Evolutionary conservation across 1,139 yeast genomes (phyloP).

Genomic region (Yamadazyma buinensis): DNA sequence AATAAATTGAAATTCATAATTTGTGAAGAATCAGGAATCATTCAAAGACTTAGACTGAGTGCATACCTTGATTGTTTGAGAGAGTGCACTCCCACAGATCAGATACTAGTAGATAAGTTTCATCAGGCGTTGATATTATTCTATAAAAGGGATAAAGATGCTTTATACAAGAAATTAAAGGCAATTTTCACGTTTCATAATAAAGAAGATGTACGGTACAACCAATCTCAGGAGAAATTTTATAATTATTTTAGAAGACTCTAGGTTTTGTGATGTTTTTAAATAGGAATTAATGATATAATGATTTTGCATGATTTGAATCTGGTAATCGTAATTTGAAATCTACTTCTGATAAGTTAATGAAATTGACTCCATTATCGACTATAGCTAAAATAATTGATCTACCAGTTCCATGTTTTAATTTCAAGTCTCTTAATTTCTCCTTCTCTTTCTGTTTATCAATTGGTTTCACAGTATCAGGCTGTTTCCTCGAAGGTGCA

Average conservation of each 20-base stretch:
- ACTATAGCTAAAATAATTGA: slow-evolving; percentile 60
- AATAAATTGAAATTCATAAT: slow-evolving; percentile 12
- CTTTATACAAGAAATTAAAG: slow-evolving; percentile 10
- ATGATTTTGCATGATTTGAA: slow-evolving; percentile 1
- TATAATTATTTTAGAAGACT: too few species aligned
- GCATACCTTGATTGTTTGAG: slow-evolving; percentile 9
- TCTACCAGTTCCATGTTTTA: slow-evolving; percentile 44
- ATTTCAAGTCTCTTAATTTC: slow-evolving; percentile 23
- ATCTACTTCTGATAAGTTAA: slow-evolving; percentile 55
- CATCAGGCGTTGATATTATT: slow-evolving; percentile 12
- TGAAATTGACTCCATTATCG: slow-evolving; percentile 71
- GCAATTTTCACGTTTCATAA: slow-evolving; percentile 9
- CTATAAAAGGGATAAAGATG: slow-evolving; percentile 9
- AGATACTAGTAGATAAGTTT: slow-evolving; percentile 10
- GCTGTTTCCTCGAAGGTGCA: too few species aligned
- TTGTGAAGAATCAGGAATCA: slow-evolving; percentile 10
- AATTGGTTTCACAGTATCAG: slow-evolving; percentile 5
- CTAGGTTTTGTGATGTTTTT: neutral
- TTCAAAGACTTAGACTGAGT: slow-evolving; percentile 10
- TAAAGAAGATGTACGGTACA: neutral
- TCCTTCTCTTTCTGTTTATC: slow-evolving; percentile 14
- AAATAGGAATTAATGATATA: slow-evolving; percentile 1
- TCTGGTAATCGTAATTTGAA: slow-evolving; percentile 36
- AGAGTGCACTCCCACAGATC: neutral
- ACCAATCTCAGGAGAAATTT: too few species aligned